Evolutionary conservation across 768 basidiomycete genomes (phyloP), one percentile per base, ranked within the genome.

Genomic region (Russula dissimulans): DNA sequence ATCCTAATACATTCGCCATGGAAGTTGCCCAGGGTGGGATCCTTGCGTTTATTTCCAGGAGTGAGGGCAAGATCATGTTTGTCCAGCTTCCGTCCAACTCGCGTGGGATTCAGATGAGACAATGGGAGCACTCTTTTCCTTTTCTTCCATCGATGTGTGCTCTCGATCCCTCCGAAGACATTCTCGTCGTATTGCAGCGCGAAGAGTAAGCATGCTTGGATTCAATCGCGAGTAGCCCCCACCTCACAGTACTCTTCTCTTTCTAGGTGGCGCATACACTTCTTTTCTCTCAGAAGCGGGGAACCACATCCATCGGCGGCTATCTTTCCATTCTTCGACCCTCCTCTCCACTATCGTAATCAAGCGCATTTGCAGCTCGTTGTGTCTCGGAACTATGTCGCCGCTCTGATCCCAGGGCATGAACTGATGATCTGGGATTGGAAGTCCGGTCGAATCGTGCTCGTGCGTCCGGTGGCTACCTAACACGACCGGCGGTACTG

Each of bases 271-370:
- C 11, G 26, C 22, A 14, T 55, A 11, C 59, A 54, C 41, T 49
- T 55, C 14, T 42, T 59, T 9, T 59, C 59, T 34, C 54, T 60
- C 41, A 55, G 43, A 36, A 56, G 42, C 42, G 54, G 59, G 4
- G 48, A 49, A 44, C 59, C 54, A 3, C 59, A 60, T 50, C 59
- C 42, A 5, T 36, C 56, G 11, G 59, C 54, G 26, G 54, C 54
- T 12, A 15, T 3, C 17, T 22, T 36, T 49, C 10, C 17, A n/a
- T 7, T 38, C n/a, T 49, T 22, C 29, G 41, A 49, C 10, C 34
- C 29, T 18, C 47, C 41, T 14, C 34, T 3, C 11, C 2, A 15
- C 22, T 32, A 17, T 26, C 41, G 0, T 29, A 5, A 29, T 14
- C 15, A 18, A 26, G 15, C 6, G 17, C 7, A 2, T 12, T 8